Evolutionary conservation across 306 rosid species (phyloP).

Genomic region (Prunus mongolica): DNA sequence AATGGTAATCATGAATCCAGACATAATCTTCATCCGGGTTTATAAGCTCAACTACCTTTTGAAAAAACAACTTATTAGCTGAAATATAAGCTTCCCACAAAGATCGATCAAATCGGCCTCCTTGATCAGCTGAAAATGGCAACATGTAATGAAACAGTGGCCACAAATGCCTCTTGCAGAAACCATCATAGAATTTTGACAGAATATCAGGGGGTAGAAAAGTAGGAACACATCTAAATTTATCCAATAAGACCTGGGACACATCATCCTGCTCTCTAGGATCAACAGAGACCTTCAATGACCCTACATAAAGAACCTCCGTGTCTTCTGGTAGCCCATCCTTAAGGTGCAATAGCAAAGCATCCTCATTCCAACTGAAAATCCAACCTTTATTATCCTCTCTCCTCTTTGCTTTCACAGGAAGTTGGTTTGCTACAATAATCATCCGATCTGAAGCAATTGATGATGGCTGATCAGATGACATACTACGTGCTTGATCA

Average conservation of each 20-base stretch:
- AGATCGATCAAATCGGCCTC: slow-evolving; percentile 60
- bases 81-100: slow-evolving; percentile 76
- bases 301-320: slow-evolving; percentile 76
- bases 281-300: slow-evolving; percentile 55
- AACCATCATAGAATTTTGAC: slow-evolving; percentile 70
- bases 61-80: slow-evolving; percentile 67
- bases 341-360: slow-evolving; percentile 72
- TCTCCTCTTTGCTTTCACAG: slow-evolving; percentile 57
- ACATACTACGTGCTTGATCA: slow-evolving; percentile 56
- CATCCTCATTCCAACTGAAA: slow-evolving; percentile 79
- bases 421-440: slow-evolving; percentile 80
- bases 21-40: slow-evolving; percentile 78
- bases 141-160: slow-evolving; percentile 83
- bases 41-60: slow-evolving; percentile 69
- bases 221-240: slow-evolving; percentile 67
- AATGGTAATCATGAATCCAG: slow-evolving; percentile 88
- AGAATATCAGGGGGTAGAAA: slow-evolving; percentile 55
- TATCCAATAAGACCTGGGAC: slow-evolving; percentile 56
- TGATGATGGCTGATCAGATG: slow-evolving; percentile 63
- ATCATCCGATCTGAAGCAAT: slow-evolving; percentile 55
- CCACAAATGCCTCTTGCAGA: slow-evolving; percentile 80
- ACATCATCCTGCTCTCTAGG: slow-evolving; percentile 66
- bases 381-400: slow-evolving; percentile 64
- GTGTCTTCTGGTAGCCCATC: slow-evolving; percentile 71
- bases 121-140: slow-evolving; percentile 60